Conservation (phyloP, 768 basidiomycete genomes). For the Tylopilus sp. region DNA sequence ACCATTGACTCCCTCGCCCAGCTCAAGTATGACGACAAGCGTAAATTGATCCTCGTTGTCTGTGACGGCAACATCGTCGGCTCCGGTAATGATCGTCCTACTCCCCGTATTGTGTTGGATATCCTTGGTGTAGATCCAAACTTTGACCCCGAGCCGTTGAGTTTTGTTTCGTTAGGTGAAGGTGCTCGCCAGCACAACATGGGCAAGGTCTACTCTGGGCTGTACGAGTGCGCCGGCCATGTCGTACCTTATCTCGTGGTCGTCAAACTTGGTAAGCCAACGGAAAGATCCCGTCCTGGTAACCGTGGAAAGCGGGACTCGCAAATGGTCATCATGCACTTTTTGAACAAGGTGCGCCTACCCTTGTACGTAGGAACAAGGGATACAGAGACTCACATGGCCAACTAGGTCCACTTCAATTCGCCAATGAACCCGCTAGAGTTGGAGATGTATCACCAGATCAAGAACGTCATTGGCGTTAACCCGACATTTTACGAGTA, state of each 20-base stretch:
- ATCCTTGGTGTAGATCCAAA: conserved; percentile 94
- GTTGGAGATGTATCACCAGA: conserved; percentile 98
- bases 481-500: conserved; percentile 99
- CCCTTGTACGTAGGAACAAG: not conserved
- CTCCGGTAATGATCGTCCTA: conserved; percentile 93
- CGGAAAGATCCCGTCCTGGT: conserved; percentile 88
- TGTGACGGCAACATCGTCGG: conserved; percentile 92
- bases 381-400: not conserved
- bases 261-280: conserved; percentile 93
- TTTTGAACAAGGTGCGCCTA: conserved; percentile 83
- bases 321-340: conserved; percentile 94
- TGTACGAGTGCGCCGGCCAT: conserved; percentile 92
- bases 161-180: conserved; percentile 91
- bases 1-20: conserved; percentile 94
- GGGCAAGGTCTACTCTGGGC: conserved; percentile 95
- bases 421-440: conserved; percentile 95
- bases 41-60: conserved; percentile 53
- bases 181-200: conserved; percentile 96
- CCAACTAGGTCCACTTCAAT: conserved; percentile 86
- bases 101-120: conserved; percentile 93
- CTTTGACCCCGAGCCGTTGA: conserved; percentile 90
- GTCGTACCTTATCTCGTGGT: conserved; percentile 94
- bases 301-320: conserved; percentile 99
- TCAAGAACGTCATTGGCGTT: conserved; percentile 99
- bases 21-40: conserved; percentile 97